Evolutionary conservation across 2,329 filamentous ascomycete species (phyloP), one percentile per base, ranked within the genome.

Genomic region (Phialophora chinensis): DNA sequence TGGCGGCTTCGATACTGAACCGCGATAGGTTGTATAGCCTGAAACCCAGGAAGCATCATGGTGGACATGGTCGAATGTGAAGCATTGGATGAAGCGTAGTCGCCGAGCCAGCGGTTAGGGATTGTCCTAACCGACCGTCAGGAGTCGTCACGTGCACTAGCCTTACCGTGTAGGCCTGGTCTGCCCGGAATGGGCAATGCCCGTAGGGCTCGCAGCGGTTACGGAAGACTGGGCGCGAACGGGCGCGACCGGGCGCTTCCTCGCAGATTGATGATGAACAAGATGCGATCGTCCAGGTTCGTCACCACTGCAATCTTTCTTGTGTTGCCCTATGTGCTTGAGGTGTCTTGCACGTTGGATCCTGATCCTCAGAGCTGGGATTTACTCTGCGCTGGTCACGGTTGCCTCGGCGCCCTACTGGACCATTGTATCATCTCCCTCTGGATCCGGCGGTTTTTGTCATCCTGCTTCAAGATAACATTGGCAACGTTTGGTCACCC

Each of bases 1-100:
- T 66, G 59, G 68, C 66, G 68, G 68, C 68, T 70, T 53, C 52
- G 25, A 62, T 33, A 42, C 57, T 52, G 60, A n/a, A 25, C 11
- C 56, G 47, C 56, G n/a, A 66, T 69, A 65, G 67, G 67, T 31
- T 27, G 49, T 62, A 23, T 58, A 60, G 62, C 31, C 57, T 70
- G 68, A 70, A 70, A 67, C 68, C 59, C 29, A n/a, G 20, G 62
- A 38, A 62, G 67, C 62, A 65, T 63, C 64, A 69, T 60, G 42
- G 55, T 60, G 52, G 38, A 44, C 54, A 53, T 56, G 53, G 53
- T 66, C 64, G 59, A 66, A 66, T 66, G 64, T 66, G 64, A 66
- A 63, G 65, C 61, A 60, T 56, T 63, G 65, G 65, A 55, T 59
- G 59, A 61, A 66, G 61, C 55, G 52, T 58, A 64, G 53, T 61